A percentile compares a stretch with the other conserved stretches of the same genome.
These are phyloP conservation scores for Triangularia verruculosa DNA, from an alignment of 2,329 filamentous ascomycete species.

Conservation along the genomic window DNA sequence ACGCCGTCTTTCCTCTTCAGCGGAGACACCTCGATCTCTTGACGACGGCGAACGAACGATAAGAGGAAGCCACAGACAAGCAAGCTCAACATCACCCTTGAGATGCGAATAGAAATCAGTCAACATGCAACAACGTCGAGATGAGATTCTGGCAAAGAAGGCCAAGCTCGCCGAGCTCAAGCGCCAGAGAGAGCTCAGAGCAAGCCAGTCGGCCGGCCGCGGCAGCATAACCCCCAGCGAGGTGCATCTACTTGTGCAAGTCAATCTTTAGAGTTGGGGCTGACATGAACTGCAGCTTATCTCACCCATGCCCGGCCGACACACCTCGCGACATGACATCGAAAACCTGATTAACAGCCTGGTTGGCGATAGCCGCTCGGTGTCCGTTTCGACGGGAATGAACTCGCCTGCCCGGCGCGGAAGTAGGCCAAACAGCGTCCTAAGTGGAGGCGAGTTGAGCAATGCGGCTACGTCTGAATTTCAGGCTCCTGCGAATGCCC, in stretches of 20 bases:
- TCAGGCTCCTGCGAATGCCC: conserved; percentile 45
- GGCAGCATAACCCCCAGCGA: conserved; percentile 68
- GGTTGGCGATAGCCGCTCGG: conserved; percentile 72
- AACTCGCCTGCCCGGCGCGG: conserved; percentile 65
- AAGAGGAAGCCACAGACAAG: not conserved
- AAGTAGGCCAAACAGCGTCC: conserved; percentile 81
- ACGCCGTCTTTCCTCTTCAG: not conserved
- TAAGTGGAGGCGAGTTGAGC: conserved; percentile 78
- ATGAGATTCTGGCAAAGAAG: conserved; percentile 95
- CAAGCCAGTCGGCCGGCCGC: conserved; percentile 65
- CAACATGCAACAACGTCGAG: conserved; percentile 75
- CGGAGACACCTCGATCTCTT: not conserved
- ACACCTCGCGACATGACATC: conserved; percentile 70
- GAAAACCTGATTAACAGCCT: conserved; percentile 83
- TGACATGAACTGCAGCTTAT: conserved; percentile 50
- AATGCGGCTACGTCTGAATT: conserved; percentile 63
- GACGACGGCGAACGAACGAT: not conserved
- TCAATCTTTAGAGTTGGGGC: not conserved
- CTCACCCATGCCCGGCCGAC: conserved; percentile 67
- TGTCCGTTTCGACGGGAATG: conserved; percentile 62
- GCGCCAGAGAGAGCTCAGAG: conserved; percentile 79
- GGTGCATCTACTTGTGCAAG: conserved; percentile 44
- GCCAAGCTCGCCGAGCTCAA: conserved; percentile 96
- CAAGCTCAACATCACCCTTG: conserved; percentile 26
- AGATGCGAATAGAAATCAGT: conserved; percentile 46